Conservation (phyloP, 2,329 filamentous ascomycete genomes). For the Talaromyces piceae region DNA sequence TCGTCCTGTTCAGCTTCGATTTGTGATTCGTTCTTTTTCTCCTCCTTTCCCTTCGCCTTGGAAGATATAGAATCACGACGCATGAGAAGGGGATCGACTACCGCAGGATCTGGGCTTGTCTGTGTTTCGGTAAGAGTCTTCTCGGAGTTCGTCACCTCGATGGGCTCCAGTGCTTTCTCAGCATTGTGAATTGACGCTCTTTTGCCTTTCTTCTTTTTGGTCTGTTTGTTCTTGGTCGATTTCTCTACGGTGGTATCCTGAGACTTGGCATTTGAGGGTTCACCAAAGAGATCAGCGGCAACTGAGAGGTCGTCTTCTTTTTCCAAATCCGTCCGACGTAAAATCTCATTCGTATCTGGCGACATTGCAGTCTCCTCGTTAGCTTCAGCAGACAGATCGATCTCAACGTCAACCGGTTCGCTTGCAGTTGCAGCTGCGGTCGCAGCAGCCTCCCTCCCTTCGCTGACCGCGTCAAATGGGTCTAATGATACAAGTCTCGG, state of each 20-base stretch:
- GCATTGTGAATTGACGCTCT: conserved; percentile 8
- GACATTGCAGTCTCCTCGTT: neutral
- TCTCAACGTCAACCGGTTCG: neutral
- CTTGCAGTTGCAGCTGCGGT: neutral
- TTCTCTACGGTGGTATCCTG: conserved; percentile 17
- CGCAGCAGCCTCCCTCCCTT: conserved; percentile 1
- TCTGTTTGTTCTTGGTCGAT: conserved; percentile 32
- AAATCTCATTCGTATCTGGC: conserved; percentile 7
- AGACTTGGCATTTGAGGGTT: conserved; percentile 3
- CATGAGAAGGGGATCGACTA: neutral
- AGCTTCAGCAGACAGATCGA: neutral
- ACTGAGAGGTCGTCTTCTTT: conserved; percentile 12
- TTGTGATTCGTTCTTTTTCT: conserved; percentile 18
- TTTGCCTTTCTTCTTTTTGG: conserved; percentile 28
- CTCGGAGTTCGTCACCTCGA: neutral
- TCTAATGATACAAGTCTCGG: conserved; percentile 11
- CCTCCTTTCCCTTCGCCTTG: conserved; percentile 23
- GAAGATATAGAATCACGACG: conserved; percentile 10
- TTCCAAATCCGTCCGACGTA: conserved; percentile 7
- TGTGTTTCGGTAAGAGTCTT: neutral
- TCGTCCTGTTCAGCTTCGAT: neutral
- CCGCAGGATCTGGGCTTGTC: neutral
- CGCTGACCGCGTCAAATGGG: conserved; percentile 7
- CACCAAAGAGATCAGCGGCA: conserved; percentile 7
- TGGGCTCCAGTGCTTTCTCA: neutral